A percentile compares a stretch with the other conserved stretches of the same genome.
Evolutionary conservation across 2,329 filamentous ascomycete species (phyloP).

Genomic region (Diaporthe vexans): DNA sequence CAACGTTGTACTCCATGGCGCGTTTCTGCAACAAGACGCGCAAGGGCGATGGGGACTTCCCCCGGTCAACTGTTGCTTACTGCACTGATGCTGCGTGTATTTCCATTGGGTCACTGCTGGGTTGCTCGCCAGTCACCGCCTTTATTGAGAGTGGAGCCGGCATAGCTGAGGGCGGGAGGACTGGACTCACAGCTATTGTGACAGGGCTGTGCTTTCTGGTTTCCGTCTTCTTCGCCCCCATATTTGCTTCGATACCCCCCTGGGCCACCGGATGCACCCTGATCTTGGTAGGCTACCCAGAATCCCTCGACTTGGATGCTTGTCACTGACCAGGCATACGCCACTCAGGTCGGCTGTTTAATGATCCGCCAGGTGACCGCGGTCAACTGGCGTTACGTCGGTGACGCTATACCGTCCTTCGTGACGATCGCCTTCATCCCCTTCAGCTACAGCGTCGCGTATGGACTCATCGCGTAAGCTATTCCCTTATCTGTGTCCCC

Average conservation of each 20-base stretch:
- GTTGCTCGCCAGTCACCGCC: constrained; percentile 84
- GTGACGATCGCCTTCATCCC: constrained; percentile 82
- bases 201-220: constrained; percentile 89
- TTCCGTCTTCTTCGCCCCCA: constrained; percentile 89
- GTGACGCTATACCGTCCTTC: constrained; percentile 82
- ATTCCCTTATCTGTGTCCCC: constrained; percentile 38
- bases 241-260: constrained; percentile 89
- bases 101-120: constrained; percentile 80
- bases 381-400: constrained; percentile 83
- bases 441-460: constrained; percentile 84
- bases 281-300: constrained; percentile 66
- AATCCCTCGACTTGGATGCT: not conserved
- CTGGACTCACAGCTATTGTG: constrained; percentile 84
- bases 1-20: constrained; percentile 86
- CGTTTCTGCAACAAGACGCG: constrained; percentile 74
- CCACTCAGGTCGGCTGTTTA: constrained; percentile 72
- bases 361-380: constrained; percentile 83
- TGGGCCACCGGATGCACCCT: constrained; percentile 93
- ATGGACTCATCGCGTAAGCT: constrained; percentile 79
- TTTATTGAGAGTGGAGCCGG: constrained; percentile 93
- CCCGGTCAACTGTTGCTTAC: constrained; percentile 85
- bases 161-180: constrained; percentile 88
- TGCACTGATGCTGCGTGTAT: constrained; percentile 79
- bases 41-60: constrained; percentile 78
- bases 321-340: constrained; percentile 30